Conservation (phyloP, 352 stramenopile species). For the Phytophthora cajani region DNA sequence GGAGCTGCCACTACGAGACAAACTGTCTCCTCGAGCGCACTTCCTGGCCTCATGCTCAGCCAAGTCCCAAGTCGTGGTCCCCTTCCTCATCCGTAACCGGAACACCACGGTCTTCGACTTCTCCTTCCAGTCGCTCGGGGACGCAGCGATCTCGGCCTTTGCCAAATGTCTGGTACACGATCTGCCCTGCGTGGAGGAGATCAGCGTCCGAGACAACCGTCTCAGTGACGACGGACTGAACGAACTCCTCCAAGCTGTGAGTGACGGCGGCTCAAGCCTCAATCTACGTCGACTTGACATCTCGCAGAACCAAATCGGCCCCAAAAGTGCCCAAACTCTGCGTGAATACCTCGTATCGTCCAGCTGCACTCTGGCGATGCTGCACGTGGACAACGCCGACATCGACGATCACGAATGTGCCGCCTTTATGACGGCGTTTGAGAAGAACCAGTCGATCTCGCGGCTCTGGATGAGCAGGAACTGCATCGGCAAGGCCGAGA, state of each 20-base stretch:
- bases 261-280: constrained; percentile 54
- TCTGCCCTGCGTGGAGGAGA: constrained; percentile 74
- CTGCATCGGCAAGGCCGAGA: constrained; percentile 87
- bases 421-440: constrained; percentile 84
- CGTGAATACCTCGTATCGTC: constrained; percentile 59
- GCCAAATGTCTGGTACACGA: constrained; percentile 61
- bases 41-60: constrained; percentile 64
- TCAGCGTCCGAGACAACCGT: constrained; percentile 89
- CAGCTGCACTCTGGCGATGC: constrained; percentile 65
- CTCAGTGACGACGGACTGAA: constrained; percentile 81
- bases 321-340: constrained; percentile 65
- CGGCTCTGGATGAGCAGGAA: constrained; percentile 84
- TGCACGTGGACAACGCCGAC: constrained; percentile 85
- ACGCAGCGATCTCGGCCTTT: constrained; percentile 72
- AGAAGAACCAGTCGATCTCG: constrained; percentile 82
- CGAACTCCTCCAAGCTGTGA: constrained; percentile 62
- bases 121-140: constrained; percentile 81
- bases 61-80: constrained; percentile 59
- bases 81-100: constrained; percentile 66
- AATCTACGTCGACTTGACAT: constrained; percentile 67
- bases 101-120: constrained; percentile 83
- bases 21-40: constrained; percentile 68
- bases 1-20: constrained; percentile 37
- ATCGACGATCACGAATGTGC: constrained; percentile 90
- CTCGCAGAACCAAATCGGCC: constrained; percentile 74